Conservation (phyloP, 495 filamentous ascomycete genomes). For the Podospora pseudocomata region DNA sequence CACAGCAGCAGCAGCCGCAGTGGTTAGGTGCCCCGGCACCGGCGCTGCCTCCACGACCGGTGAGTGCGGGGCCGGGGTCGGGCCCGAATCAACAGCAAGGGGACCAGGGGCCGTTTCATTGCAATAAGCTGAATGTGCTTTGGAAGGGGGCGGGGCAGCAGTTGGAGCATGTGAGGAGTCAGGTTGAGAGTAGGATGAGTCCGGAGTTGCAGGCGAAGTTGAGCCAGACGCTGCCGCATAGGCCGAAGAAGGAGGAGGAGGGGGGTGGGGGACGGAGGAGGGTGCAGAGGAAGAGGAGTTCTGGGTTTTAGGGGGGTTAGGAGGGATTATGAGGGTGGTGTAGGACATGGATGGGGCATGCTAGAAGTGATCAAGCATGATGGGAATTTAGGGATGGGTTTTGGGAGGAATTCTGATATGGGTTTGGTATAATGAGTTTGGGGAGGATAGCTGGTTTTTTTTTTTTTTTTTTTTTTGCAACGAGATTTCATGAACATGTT, state of each 20-base stretch:
- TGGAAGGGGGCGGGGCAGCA: slow-evolving; percentile 27
- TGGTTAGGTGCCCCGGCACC: slow-evolving; percentile 21
- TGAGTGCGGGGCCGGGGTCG: slow-evolving; percentile 39
- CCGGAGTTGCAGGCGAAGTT: slow-evolving; percentile 23
- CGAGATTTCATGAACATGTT: background rate
- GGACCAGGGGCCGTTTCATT: slow-evolving; percentile 25
- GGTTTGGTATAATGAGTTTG: background rate
- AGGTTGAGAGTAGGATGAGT: slow-evolving; percentile 8
- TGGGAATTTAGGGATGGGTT: background rate
- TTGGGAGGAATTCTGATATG: background rate
- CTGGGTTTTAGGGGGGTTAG: slow-evolving; percentile 7
- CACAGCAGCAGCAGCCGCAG: slow-evolving; percentile 8
- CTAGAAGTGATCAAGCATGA: too few relatives aligned
- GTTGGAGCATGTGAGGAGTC: slow-evolving; percentile 15
- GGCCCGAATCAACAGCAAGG: background rate
- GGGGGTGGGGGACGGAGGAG: slow-evolving; percentile 31
- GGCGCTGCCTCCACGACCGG: slow-evolving; percentile 37
- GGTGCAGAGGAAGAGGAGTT: slow-evolving; percentile 46
- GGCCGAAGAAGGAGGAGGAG: slow-evolving; percentile 28
- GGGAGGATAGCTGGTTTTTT: too few relatives aligned
- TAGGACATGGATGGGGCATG: background rate
- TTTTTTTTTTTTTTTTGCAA: background rate
- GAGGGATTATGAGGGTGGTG: background rate
- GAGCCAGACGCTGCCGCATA: slow-evolving; percentile 15
- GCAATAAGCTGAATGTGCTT: slow-evolving; percentile 23